Evolutionary conservation across 371 early-diverging fungal species (phyloP).

Genomic region (Batkoa obscura): DNA sequence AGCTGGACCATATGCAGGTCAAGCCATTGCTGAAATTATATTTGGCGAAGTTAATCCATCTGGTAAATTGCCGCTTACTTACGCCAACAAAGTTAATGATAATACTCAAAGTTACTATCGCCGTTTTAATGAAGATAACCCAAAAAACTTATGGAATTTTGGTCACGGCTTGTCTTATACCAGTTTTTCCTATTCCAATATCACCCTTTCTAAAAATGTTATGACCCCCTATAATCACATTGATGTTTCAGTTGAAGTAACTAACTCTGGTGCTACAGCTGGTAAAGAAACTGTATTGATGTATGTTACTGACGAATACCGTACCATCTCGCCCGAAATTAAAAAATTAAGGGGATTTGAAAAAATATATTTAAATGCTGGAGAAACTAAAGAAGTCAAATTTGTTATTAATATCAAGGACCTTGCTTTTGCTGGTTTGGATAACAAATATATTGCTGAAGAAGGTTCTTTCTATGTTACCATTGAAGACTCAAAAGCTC

Average conservation of each 20-base stretch:
- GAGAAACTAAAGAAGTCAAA: conserved; percentile 17
- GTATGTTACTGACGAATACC: not conserved
- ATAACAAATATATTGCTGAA: not conserved
- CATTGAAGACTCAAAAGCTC: not conserved
- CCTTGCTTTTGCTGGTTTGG: not conserved
- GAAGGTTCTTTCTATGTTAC: not conserved
- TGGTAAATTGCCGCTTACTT: conserved; percentile 26
- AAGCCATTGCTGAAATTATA: conserved; percentile 25
- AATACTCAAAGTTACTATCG: conserved; percentile 5
- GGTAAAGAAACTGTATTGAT: conserved; percentile 32
- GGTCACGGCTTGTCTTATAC: conserved; percentile 42
- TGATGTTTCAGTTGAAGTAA: conserved; percentile 18
- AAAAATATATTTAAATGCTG: conserved; percentile 8
- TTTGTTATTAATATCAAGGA: conserved; percentile 16
- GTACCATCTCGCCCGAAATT: not conserved
- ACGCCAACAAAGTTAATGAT: conserved; percentile 25
- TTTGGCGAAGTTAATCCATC: conserved; percentile 23
- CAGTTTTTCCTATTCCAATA: not conserved
- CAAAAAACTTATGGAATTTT: conserved; percentile 22
- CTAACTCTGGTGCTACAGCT: conserved; percentile 22
- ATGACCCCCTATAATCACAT: conserved; percentile 1
- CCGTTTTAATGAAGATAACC: not conserved
- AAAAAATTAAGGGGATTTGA: not conserved
- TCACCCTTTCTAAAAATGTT: conserved; percentile 13
- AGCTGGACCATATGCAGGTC: conserved; percentile 21